A percentile compares a stretch with the other conserved stretches of the same genome.
phyloP scores from a whole-genome alignment of 2,329 filamentous ascomycete genomes.

The Sporothrix humicola region DNA sequence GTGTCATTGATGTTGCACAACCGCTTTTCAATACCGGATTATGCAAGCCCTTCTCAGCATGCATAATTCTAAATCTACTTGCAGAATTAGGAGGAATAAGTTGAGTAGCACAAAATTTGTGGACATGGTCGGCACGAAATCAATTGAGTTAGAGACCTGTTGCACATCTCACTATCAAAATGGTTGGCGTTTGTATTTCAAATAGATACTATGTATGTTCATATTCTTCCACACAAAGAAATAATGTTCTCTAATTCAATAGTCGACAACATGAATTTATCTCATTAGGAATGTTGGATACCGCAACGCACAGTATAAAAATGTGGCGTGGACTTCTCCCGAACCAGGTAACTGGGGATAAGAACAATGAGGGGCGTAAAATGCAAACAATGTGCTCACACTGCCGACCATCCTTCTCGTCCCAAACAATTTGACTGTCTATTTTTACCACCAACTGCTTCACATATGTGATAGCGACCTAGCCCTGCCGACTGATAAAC shows the following conservation, averaged over 20 bases:
- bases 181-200: too few relatives aligned
- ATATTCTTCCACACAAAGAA: too few relatives aligned
- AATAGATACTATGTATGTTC: too few relatives aligned
- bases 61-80: neutral
- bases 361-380: neutral
- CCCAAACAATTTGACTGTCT: neutral
- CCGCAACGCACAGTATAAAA: neutral
- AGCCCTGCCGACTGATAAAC: neutral
- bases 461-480: constrained; percentile 9
- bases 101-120: neutral
- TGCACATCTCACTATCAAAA: neutral
- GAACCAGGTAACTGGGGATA: constrained; percentile 5
- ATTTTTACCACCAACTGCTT: constrained; percentile 18
- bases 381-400: neutral
- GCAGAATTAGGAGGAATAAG: neutral
- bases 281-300: neutral
- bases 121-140: neutral
- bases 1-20: neutral
- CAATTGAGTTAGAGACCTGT: neutral
- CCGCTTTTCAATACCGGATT: neutral
- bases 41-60: neutral
- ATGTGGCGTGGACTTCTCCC: neutral
- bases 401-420: neutral
- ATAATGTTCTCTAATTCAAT: too few relatives aligned
- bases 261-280: neutral